Base-by-base conservation (phyloP, 2,329 filamentous ascomycete species). In the Colletotrichum sp. region DNA sequence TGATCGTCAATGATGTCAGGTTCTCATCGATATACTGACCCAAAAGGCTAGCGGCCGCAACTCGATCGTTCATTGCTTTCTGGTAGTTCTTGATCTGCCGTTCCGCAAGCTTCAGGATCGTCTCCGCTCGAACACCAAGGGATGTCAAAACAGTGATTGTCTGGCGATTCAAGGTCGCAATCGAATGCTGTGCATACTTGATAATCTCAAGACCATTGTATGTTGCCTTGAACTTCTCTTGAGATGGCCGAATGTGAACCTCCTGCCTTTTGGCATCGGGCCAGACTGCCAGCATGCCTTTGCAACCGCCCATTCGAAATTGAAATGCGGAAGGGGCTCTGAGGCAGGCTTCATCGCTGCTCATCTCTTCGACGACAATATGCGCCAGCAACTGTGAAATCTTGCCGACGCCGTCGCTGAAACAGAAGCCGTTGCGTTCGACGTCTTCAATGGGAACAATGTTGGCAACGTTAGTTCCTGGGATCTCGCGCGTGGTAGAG, bases 381-480 rank as follows among this genome's bases (percentile, higher is more conserved):
- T 91, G 86, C 0, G 95, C 94, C 27, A 98, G 86, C 73, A 94
- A 92, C 0, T 83, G 84, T 0, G 96, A 98, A n/a, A 99, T 95
- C 80, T 95, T 97, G 2, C 97, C 97, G 5, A 98, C 94, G 0
- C 97, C 97, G 79, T 99, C 97, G 0, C 94, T 97, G 81, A 98
- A 99, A 74, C 87, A 93, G 79, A 91, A 92, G 0, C 87, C 90
- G 61, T 94, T 91, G 3, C 88, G 87, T 72, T 91, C 86, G 24
- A 98, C 89, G 76, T 98, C 97, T 1, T 87, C 82, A 36, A 96
- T 94, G 6, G 86, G 90, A 7, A 86, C 86, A 15, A 90, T 86
- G 2, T 87, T 86, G 0, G 90, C 90, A 8, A 93, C 90, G 0
- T 87, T 88, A 27, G 92, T 90, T 18, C 91, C 89, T 33, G 87